Evolutionary conservation across 2,329 filamentous ascomycete species (phyloP).

Genomic region (Fusarium buxicola): DNA sequence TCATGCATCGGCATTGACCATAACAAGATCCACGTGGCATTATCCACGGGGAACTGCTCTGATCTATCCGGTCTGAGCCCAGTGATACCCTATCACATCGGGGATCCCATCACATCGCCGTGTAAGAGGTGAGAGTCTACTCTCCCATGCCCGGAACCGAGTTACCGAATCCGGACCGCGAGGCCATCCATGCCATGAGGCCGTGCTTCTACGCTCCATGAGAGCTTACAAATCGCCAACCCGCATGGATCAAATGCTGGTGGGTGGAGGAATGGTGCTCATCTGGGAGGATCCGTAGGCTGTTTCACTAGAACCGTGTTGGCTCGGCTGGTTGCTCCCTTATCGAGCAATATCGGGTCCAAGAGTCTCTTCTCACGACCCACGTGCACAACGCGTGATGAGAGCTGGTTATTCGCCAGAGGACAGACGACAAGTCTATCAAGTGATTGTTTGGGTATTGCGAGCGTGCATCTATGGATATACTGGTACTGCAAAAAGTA

Average conservation of each 20-base stretch:
- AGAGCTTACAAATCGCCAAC: no score
- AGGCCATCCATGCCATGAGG: neutral
- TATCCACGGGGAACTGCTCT: neutral
- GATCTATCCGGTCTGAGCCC: neutral
- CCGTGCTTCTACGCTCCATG: no score
- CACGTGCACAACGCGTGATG: neutral
- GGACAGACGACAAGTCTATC: neutral
- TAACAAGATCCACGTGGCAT: no score
- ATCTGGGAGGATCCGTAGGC: no score
- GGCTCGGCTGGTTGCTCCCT: no score
- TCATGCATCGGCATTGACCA: no score
- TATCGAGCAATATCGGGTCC: neutral
- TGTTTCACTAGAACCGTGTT: no score
- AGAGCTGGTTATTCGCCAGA: neutral
- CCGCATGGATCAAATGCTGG: neutral
- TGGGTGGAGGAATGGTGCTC: no score
- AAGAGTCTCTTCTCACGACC: neutral
- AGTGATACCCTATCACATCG: no score
- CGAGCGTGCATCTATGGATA: conserved; percentile 3
- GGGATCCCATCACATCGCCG: neutral
- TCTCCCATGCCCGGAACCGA: neutral
- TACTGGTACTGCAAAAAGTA: conserved; percentile 3
- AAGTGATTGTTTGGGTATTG: conserved; percentile 25
- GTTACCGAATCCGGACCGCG: neutral
- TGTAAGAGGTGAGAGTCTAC: neutral